phyloP scores from a whole-genome alignment of 495 filamentous ascomycete genomes.

The Wilcoxina mikolae region DNA sequence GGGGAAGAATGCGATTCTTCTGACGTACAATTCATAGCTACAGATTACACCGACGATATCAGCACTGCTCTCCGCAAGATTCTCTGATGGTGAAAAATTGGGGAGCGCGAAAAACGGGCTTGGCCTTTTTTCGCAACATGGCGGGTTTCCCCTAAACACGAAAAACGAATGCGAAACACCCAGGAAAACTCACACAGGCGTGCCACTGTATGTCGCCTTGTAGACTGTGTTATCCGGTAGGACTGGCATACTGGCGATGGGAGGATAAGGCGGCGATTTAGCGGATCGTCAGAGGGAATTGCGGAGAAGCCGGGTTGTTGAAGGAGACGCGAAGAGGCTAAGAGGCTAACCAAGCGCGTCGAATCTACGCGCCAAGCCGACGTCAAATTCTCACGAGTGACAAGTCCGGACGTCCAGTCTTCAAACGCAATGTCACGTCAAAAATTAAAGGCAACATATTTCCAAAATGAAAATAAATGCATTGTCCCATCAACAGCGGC shows the following conservation, averaged over 20 bases:
- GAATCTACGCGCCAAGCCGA: neutral
- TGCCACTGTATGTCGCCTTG: slow-evolving; percentile 29
- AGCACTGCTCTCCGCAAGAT: neutral
- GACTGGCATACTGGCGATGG: slow-evolving; percentile 1
- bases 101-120: slow-evolving; percentile 1
- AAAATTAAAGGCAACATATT: too few species aligned
- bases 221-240: slow-evolving; percentile 22
- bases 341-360: neutral
- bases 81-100: neutral
- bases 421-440: too few species aligned
- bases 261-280: neutral
- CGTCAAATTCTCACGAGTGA: too few species aligned
- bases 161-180: too few species aligned
- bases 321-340: neutral
- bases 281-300: neutral
- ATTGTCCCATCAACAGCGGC: too few species aligned
- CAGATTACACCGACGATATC: neutral
- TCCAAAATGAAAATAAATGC: too few species aligned
- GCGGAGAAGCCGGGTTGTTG: slow-evolving; percentile 1
- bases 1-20: neutral
- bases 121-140: slow-evolving; percentile 8
- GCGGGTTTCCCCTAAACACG: slow-evolving; percentile 8
- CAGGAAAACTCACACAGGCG: slow-evolving; percentile 26
- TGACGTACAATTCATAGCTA: slow-evolving; percentile 28
- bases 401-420: too few species aligned